phyloP scores from a whole-genome alignment of 148 eudicot species.

The Selenicereus undatus region DNA sequence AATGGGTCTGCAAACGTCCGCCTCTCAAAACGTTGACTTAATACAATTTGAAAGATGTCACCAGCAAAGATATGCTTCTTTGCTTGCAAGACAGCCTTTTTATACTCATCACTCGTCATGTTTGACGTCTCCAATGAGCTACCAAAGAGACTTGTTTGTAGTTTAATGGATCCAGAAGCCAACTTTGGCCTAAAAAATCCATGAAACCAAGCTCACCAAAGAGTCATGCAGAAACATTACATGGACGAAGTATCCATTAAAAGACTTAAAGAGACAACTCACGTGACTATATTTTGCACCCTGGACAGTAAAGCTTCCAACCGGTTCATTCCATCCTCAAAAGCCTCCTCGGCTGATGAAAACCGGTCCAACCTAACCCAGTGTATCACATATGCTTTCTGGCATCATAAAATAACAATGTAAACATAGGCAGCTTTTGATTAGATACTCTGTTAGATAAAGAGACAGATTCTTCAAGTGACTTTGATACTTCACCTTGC shows the following conservation, averaged over 20 bases:
- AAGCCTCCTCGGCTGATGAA: constrained; percentile 80
- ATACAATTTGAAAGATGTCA: constrained; percentile 93
- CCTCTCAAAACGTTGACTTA: constrained; percentile 95
- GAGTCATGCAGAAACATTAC: constrained; percentile 5
- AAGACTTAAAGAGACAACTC: constrained; percentile 30
- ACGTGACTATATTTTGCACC: constrained; percentile 79
- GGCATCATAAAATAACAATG: constrained; percentile 14
- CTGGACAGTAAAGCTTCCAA: constrained; percentile 64
- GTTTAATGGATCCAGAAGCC: constrained; percentile 73
- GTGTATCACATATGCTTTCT: constrained; percentile 85
- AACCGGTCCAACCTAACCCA: constrained; percentile 83
- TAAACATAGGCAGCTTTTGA: neutral
- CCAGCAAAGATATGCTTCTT: constrained; percentile 98
- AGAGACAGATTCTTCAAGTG: neutral
- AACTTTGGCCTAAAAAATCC: constrained; percentile 72
- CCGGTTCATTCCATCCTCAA: constrained; percentile 60
- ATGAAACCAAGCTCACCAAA: constrained; percentile 12
- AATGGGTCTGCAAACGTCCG: constrained; percentile 98
- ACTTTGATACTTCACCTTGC: neutral
- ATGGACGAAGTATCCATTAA: neutral
- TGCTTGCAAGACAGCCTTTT: constrained; percentile 79
- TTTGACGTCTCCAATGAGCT: constrained; percentile 63
- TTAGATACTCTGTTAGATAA: neutral
- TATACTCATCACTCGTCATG: constrained; percentile 77
- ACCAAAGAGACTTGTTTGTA: constrained; percentile 69